phyloP scores from a whole-genome alignment of 1,139 yeast species.

The Petasospora rhodanensis region DNA sequence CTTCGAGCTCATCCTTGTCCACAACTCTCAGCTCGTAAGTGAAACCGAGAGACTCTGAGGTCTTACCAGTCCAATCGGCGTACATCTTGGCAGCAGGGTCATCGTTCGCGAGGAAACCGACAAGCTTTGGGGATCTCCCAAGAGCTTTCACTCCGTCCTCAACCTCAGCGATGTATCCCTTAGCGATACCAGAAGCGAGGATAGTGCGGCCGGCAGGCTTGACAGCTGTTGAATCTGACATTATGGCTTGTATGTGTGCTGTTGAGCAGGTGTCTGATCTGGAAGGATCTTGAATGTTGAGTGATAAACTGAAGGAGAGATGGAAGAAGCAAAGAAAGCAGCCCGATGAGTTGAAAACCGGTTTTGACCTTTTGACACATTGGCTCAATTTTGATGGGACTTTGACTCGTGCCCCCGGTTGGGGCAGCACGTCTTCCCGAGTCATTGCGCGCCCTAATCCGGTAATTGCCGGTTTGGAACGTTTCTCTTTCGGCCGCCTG shows the following conservation, averaged over 20 bases:
- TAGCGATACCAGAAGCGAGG: constrained; percentile 83
- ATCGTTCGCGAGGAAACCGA: constrained; percentile 84
- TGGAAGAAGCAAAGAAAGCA: too few relatives aligned
- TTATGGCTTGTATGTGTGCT: constrained; percentile 1
- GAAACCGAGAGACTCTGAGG: constrained; percentile 83
- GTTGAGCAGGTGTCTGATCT: not conserved
- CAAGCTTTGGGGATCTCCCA: constrained; percentile 60
- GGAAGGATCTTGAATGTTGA: constrained; percentile 7
- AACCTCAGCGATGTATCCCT: constrained; percentile 72
- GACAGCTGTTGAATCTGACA: constrained; percentile 15
- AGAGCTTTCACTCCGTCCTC: constrained; percentile 50
- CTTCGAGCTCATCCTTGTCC: constrained; percentile 80
- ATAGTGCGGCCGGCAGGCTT: constrained; percentile 65
- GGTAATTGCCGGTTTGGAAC: too few relatives aligned
- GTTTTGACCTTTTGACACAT: too few relatives aligned
- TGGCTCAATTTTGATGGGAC: too few relatives aligned
- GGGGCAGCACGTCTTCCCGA: too few relatives aligned
- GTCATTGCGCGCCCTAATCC: too few relatives aligned
- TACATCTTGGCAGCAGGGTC: constrained; percentile 96
- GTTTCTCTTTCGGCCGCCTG: too few relatives aligned
- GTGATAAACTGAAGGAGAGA: too few relatives aligned
- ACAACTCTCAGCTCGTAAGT: constrained; percentile 69
- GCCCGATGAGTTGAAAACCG: too few relatives aligned
- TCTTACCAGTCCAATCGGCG: constrained; percentile 94
- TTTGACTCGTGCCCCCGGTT: too few relatives aligned